Percentiles rank a stretch among this genome's conserved stretches.
phyloP scores from a whole-genome alignment of 331 rosid genomes.

The Arachis monticola region DNA sequence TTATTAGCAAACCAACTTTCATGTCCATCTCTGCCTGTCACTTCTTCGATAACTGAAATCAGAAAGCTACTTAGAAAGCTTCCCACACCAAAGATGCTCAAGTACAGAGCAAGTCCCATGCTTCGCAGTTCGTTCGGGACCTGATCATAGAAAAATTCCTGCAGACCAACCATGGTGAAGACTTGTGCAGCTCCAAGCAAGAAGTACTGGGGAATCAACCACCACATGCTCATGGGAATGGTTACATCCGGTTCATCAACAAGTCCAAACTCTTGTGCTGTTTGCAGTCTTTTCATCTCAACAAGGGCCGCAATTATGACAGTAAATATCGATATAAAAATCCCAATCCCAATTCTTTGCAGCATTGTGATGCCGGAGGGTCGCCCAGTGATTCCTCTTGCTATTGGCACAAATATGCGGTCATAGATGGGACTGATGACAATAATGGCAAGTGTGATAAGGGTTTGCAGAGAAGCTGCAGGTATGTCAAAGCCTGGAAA shows the following conservation, averaged over 20 bases:
- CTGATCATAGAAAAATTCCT: constrained; percentile 52
- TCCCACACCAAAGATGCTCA: constrained; percentile 47
- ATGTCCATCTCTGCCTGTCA: constrained; percentile 24
- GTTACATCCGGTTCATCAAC: constrained; percentile 39
- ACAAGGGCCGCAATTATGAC: constrained; percentile 33
- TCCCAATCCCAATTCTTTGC: constrained; percentile 47
- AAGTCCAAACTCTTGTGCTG: constrained; percentile 40
- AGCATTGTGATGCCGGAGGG: constrained; percentile 45
- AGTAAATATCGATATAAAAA: constrained; percentile 26
- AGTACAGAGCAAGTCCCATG: constrained; percentile 50
- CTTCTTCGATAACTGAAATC: constrained; percentile 25
- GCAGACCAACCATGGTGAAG: constrained; percentile 47
- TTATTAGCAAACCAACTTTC: constrained; percentile 45
- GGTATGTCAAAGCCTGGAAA: constrained; percentile 35
- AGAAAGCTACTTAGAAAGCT: constrained; percentile 45
- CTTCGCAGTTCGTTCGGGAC: constrained; percentile 50
- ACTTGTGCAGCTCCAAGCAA: constrained; percentile 40
- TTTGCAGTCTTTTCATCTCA: constrained; percentile 44
- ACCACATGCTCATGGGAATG: constrained; percentile 51
- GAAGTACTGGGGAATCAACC: constrained; percentile 48
- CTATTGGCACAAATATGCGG: constrained; percentile 37
- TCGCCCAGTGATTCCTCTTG: constrained; percentile 37
- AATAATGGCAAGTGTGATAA: constrained; percentile 23
- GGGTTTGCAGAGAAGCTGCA: constrained; percentile 42
- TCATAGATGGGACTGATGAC: constrained; percentile 41